A percentile compares a stretch with the other conserved stretches of the same genome.
Conservation (phyloP, 345 rosid genomes). For the Laguncularia racemosa region DNA sequence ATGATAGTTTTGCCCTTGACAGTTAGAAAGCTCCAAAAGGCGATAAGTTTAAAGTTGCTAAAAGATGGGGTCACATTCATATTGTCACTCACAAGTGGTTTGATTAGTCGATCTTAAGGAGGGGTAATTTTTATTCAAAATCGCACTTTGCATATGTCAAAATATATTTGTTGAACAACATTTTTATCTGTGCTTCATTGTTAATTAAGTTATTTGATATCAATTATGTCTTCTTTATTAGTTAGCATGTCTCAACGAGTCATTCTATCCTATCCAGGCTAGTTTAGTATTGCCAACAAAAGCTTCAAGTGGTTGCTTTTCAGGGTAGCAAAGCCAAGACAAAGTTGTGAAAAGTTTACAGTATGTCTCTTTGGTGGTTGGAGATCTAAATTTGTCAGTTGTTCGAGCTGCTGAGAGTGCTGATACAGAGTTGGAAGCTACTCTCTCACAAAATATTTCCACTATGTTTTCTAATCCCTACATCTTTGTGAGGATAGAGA, state of each 20-base stretch:
- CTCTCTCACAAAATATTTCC: slow-evolving; percentile 58
- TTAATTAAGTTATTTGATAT: slow-evolving; percentile 14
- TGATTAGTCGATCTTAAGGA: slow-evolving; percentile 68
- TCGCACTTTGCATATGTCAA: slow-evolving; percentile 5
- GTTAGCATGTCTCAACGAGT: slow-evolving; percentile 85
- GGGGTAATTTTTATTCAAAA: slow-evolving; percentile 38
- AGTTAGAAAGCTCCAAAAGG: slow-evolving; percentile 70
- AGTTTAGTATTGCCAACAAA: slow-evolving; percentile 32
- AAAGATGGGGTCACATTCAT: slow-evolving; percentile 79
- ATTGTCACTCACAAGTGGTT: slow-evolving; percentile 84
- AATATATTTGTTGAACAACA: no score
- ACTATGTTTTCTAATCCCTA: slow-evolving; percentile 45
- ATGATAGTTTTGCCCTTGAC: slow-evolving; percentile 36
- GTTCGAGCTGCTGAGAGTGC: slow-evolving; percentile 29
- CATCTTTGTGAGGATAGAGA: slow-evolving; percentile 28
- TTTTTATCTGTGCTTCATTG: no score
- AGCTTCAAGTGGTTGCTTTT: slow-evolving; percentile 25
- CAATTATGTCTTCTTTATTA: slow-evolving; percentile 29
- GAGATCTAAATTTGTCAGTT: slow-evolving; percentile 37
- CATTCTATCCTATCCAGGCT: slow-evolving; percentile 68
- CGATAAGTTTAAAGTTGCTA: slow-evolving; percentile 87
- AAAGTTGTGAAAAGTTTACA: slow-evolving; percentile 28
- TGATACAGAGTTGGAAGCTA: slow-evolving; percentile 66
- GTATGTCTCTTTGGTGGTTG: slow-evolving; percentile 26
- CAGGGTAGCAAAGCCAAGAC: slow-evolving; percentile 43